These are phyloP conservation scores for Exophiala viscosa DNA, from an alignment of 2,329 filamentous ascomycete species.

Conservation along the genomic window DNA sequence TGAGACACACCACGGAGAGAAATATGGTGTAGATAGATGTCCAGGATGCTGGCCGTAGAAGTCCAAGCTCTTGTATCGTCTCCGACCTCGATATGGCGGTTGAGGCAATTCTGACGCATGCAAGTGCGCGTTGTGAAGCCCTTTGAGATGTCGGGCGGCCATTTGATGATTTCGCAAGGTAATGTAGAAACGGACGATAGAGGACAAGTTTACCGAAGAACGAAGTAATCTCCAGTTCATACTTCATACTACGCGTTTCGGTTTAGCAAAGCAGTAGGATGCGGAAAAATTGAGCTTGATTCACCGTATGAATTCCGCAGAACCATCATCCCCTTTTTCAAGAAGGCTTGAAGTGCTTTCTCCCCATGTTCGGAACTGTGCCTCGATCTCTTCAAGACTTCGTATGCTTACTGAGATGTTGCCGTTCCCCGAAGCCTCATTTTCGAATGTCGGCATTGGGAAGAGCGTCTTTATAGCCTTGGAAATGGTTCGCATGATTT, in stretches of 20 bases:
- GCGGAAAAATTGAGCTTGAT: neutral
- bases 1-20: slow-evolving; percentile 16
- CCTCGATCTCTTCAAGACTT: slow-evolving; percentile 9
- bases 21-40: slow-evolving; percentile 24
- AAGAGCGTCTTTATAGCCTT: slow-evolving; percentile 19
- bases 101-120: slow-evolving; percentile 18
- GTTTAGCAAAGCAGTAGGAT: neutral
- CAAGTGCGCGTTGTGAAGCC: slow-evolving; percentile 14
- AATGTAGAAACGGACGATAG: slow-evolving; percentile 28
- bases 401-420: too few relatives aligned
- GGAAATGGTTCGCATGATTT: slow-evolving; percentile 17
- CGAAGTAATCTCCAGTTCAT: slow-evolving; percentile 23
- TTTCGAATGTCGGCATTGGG: slow-evolving; percentile 14
- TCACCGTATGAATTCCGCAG: neutral
- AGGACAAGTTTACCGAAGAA: slow-evolving; percentile 27
- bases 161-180: slow-evolving; percentile 19
- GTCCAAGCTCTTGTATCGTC: slow-evolving; percentile 14
- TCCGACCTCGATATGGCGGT: slow-evolving; percentile 16
- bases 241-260: slow-evolving; percentile 10
- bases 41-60: slow-evolving; percentile 22
- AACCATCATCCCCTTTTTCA: neutral
- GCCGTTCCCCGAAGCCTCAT: too few relatives aligned
- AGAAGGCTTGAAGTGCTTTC: slow-evolving; percentile 10
- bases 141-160: slow-evolving; percentile 11
- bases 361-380: slow-evolving; percentile 18